A percentile compares a stretch with the other conserved stretches of the same genome.
Evolutionary conservation across 164 flowering plant species (phyloP).

Genomic region (Houttuynia cordata): DNA sequence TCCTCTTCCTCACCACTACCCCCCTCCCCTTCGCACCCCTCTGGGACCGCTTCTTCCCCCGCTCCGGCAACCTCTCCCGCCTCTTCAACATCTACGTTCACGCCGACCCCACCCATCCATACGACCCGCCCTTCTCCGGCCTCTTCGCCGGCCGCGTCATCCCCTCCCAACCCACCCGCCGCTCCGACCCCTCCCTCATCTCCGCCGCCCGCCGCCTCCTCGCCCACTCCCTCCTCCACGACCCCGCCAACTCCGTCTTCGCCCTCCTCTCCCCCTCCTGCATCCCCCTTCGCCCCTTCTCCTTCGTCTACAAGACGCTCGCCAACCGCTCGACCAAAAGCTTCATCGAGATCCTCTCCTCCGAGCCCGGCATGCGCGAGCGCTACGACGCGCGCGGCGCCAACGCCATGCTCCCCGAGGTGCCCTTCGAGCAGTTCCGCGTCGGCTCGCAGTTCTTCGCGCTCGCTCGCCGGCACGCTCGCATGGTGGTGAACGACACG

Average conservation of each 20-base stretch:
- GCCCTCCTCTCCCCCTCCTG: conserved; percentile 73
- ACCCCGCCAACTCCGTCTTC: conserved; percentile 50
- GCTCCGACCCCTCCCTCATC: conserved; percentile 47
- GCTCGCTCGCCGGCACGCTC: conserved; percentile 43
- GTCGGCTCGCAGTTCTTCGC: conserved; percentile 69
- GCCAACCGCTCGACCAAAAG: conserved; percentile 27
- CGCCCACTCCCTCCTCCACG: conserved; percentile 68
- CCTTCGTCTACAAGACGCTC: conserved; percentile 41
- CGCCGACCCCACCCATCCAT: conserved; percentile 26
- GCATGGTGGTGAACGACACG: conserved; percentile 32
- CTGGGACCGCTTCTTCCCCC: conserved; percentile 50
- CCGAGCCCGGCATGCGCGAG: conserved; percentile 31
- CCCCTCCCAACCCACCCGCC: conserved; percentile 50
- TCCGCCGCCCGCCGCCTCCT: conserved; percentile 69
- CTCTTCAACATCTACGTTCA: conserved; percentile 69
- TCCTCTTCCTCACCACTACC: conserved; percentile 62
- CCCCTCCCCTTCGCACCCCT: conserved; percentile 63
- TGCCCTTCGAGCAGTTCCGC: conserved; percentile 30
- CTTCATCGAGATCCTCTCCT: conserved; percentile 61
- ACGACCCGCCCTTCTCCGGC: conserved; percentile 39
- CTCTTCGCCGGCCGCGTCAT: conserved; percentile 44
- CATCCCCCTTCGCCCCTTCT: conserved; percentile 66
- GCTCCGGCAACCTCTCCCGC: conserved; percentile 7
- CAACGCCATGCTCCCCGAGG: conserved; percentile 44
- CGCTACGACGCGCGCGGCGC: conserved; percentile 65